Evolutionary conservation across 805 yeast species (phyloP), one percentile per base, ranked within the genome.

Genomic region (Vanderwaltozyma polyspora): DNA sequence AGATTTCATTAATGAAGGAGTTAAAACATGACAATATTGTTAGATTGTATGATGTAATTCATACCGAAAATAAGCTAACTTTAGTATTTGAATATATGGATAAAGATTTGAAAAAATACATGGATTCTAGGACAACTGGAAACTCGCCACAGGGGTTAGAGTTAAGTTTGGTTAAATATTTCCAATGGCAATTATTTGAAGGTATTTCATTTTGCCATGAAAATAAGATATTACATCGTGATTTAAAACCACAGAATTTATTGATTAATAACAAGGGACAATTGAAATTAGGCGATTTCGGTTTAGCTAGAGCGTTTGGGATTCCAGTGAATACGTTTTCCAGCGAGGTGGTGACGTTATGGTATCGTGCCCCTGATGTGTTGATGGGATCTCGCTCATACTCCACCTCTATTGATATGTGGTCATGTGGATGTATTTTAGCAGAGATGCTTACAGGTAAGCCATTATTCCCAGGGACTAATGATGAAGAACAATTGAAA

Each of bases 341-440:
- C 10, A 96, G 91, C 61, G 98, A 91, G 59, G 97, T 91, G 31
- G 98, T 91, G 32, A 91, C 98, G 0, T 65, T 91, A 46, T 91
- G 98, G 98, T 91, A 91, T 59, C 70, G 98, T 45, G 85, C 96
- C 1, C 98, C 98, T 3, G 98, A 91, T 61, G 84, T 91, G 37
- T 65, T 91, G 40, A 71, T 91, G 44, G 98, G 98, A 11, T 95
- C 96, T 3, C 83, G 93, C 46, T 96, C 91, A 52, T 91, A 91
- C 59, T 84, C 95, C 24, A 91, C 97, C 0, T 96, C 97, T 14
- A 95, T 91, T 34, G 98, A 91, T 58, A 86, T 91, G 81, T 91
- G 98, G 98, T 84, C 95, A 9, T 82, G 89, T 41, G 98, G 98
- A 12, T 87, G 96, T 55, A 91, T 91, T 31, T 82, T 91, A 58